phyloP scores from a whole-genome alignment of 2,329 filamentous ascomycete genomes.

The Parasarocladium wereldwijsianum region DNA sequence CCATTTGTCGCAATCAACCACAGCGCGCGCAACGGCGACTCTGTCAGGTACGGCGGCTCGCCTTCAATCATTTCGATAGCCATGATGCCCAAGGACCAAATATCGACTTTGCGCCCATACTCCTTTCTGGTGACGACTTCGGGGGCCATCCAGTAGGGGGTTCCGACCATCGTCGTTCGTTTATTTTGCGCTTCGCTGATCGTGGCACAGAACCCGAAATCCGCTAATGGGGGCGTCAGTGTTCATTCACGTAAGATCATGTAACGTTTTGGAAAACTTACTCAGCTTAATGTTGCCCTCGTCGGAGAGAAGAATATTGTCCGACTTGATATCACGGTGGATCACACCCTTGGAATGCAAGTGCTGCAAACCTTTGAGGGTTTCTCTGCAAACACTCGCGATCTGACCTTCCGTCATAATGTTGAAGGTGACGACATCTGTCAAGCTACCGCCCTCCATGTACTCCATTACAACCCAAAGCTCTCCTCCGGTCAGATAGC shows the following conservation, averaged over 20 bases:
- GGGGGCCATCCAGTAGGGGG: slow-evolving; percentile 99
- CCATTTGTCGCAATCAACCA: slow-evolving; percentile 97
- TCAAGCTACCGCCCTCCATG: slow-evolving; percentile 96
- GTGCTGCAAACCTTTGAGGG: slow-evolving; percentile 80
- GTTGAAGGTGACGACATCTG: slow-evolving; percentile 97
- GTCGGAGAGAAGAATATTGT: slow-evolving; percentile 88
- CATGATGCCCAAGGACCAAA: slow-evolving; percentile 98
- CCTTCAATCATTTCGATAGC: slow-evolving; percentile 99
- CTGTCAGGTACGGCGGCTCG: slow-evolving; percentile 90
- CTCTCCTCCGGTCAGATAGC: slow-evolving; percentile 77
- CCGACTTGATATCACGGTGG: slow-evolving; percentile 96
- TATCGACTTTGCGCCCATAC: slow-evolving; percentile 96
- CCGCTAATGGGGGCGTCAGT: slow-evolving; percentile 40
- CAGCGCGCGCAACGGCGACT: slow-evolving; percentile 80
- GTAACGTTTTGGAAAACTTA: slow-evolving; percentile 29
- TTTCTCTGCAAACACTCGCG: slow-evolving; percentile 88
- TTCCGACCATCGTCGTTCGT: slow-evolving; percentile 97
- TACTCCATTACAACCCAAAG: slow-evolving; percentile 99
- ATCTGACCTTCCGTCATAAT: slow-evolving; percentile 99
- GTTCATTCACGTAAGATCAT: neutral
- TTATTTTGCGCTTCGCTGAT: slow-evolving; percentile 97
- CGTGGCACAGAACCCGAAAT: slow-evolving; percentile 97
- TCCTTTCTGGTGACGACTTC: slow-evolving; percentile 96
- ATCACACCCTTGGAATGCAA: slow-evolving; percentile 96
- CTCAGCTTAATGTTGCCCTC: slow-evolving; percentile 97